Evolutionary conservation across 177 flowering plant species (phyloP).

Genomic region (Vitis hybrid): DNA sequence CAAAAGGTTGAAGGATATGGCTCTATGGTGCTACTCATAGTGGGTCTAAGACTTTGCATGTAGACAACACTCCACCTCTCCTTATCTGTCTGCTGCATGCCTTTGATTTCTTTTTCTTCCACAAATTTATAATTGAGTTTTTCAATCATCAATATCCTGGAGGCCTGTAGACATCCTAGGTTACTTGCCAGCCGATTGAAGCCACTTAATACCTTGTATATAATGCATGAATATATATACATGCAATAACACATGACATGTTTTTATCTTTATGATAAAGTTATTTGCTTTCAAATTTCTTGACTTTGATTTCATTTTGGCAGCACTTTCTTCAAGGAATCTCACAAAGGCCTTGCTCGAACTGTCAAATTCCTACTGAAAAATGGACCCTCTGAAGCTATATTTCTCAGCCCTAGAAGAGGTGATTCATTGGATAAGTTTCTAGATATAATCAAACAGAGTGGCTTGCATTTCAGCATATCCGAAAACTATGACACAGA

Average conservation of each 20-base stretch:
- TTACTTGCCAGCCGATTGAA: constrained; percentile 5
- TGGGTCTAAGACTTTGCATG: background rate
- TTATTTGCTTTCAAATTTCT: constrained; percentile 12
- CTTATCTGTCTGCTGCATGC: background rate
- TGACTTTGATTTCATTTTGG: constrained; percentile 19
- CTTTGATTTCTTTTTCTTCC: background rate
- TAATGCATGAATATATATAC: constrained; percentile 5
- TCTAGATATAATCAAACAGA: constrained; percentile 46
- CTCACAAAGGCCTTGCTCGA: constrained; percentile 55
- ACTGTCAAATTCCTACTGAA: constrained; percentile 53
- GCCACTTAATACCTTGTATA: background rate
- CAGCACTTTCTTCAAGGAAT: constrained; percentile 80
- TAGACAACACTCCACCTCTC: background rate
- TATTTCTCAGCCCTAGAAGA: constrained; percentile 81
- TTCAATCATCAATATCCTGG: constrained; percentile 7
- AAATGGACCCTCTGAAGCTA: constrained; percentile 60
- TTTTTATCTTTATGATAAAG: constrained; percentile 1
- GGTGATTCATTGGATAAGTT: constrained; percentile 80
- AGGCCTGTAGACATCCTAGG: background rate
- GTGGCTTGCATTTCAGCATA: constrained; percentile 50
- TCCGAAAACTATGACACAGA: constrained; percentile 60
- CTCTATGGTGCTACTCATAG: background rate
- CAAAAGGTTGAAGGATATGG: constrained; percentile 2
- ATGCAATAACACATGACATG: constrained; percentile 10
- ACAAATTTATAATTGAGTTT: background rate